Conservation (phyloP, 306 rosid genomes). For the Geum urbanum region DNA sequence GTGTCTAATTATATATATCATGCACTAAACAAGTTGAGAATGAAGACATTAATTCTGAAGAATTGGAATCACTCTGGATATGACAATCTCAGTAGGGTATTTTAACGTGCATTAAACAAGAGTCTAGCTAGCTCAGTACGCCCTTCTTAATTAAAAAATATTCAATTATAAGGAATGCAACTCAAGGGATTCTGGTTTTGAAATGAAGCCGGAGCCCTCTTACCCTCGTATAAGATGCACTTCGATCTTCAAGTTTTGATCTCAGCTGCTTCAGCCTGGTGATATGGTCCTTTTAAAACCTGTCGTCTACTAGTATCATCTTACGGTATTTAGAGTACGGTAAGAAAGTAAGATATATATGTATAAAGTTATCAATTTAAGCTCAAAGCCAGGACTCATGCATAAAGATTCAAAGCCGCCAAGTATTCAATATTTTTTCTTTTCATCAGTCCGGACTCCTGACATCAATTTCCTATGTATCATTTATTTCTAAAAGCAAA, state of each 20-base stretch:
- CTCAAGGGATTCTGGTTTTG: background rate
- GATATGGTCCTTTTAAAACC: background rate
- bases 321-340: background rate
- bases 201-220: slow-evolving; percentile 6
- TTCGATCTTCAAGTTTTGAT: background rate
- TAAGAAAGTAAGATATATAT: too few species aligned
- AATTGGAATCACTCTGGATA: slow-evolving; percentile 3
- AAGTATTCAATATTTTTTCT: too few species aligned
- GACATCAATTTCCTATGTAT: background rate
- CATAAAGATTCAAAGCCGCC: too few species aligned
- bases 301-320: background rate
- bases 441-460: background rate
- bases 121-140: background rate
- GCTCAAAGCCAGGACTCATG: too few species aligned
- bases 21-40: slow-evolving; percentile 17
- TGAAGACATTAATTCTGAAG: slow-evolving; percentile 28
- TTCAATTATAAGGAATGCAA: too few species aligned
- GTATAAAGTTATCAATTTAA: too few species aligned
- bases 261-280: background rate
- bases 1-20: slow-evolving; percentile 1
- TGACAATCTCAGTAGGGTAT: slow-evolving; percentile 28
- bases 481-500: background rate
- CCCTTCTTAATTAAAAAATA: slow-evolving; percentile 6
- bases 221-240: background rate
- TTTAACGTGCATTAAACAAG: slow-evolving; percentile 7